Percentiles rank a stretch among this genome's conserved stretches.
Evolutionary conservation across 2,329 filamentous ascomycete species (phyloP).

Genomic region (Cordyceps cateniannulata): DNA sequence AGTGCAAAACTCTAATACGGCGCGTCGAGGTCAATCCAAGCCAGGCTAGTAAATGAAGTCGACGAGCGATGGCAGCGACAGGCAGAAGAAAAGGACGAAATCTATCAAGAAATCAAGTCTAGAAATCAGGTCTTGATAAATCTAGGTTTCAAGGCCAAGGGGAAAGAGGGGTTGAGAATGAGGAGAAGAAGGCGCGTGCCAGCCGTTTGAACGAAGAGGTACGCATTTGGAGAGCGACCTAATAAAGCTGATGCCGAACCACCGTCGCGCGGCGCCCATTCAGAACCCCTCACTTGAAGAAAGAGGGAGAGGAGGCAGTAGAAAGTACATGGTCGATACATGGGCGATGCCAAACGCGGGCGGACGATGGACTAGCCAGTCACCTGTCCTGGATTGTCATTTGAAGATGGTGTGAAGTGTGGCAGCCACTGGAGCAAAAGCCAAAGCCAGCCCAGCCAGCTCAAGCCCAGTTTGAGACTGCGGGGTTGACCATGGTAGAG

Average conservation of each 20-base stretch:
- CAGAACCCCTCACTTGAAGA: conserved; percentile 2
- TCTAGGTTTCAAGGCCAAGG: neutral
- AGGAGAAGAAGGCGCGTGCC: conserved; percentile 11
- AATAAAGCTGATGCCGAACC: conserved; percentile 9
- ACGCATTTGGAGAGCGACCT: conserved; percentile 10
- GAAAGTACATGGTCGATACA: conserved; percentile 7
- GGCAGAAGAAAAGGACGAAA: neutral
- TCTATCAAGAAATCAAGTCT: neutral
- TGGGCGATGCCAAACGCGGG: neutral
- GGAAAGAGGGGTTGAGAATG: neutral
- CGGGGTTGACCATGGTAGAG: conserved; percentile 9
- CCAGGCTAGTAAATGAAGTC: neutral
- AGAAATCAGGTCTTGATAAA: neutral
- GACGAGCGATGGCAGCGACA: neutral
- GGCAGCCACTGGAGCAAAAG: conserved; percentile 6
- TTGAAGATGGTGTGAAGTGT: conserved; percentile 8
- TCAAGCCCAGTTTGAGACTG: conserved; percentile 6
- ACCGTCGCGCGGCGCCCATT: neutral
- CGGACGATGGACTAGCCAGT: neutral
- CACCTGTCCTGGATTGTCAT: conserved; percentile 9
- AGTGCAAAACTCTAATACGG: neutral
- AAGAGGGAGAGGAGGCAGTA: neutral
- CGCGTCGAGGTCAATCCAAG: neutral
- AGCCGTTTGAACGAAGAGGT: neutral
- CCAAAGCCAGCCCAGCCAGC: conserved; percentile 1